Evolutionary conservation across 2,329 filamentous ascomycete species (phyloP), one percentile per base, ranked within the genome.

Genomic region (Bipolaris sorokiniana): DNA sequence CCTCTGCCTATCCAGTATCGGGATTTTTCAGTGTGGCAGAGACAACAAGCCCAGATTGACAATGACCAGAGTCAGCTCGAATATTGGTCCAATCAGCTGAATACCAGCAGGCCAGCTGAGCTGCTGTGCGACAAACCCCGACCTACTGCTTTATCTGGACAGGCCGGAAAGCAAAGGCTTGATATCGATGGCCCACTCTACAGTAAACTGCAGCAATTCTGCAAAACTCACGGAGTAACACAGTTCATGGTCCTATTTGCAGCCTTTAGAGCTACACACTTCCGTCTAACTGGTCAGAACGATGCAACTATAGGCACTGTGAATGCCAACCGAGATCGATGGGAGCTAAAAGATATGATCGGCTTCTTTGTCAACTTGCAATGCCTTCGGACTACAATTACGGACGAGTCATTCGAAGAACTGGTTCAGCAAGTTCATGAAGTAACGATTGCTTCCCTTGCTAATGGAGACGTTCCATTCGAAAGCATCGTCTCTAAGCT

Each of bases 321-420:
- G 3, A 58, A 58, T 26, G 58, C 54, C 11, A 61, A 56, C 31
- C 34, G 51, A 44, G 42, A 55, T 10, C 36, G 33, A 3, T 55
- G 41, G 51, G 58, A 61, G 23, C 1, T 58, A 0, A 41, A 41
- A 44, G 55, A 61, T 3, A 45, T 58, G 34, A 61, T 61, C 15
- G 58, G 58, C 9, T 61, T 58, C 44, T 61, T 61, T 46, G 50
- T 61, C 18, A 61, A 61, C 5, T 33, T 58, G 5, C 58, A 61
- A 23, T 61, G 58, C 18, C 18, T 61, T 16, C 51, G 55, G 7
- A 58, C 20, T 2, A 58, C 11, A 7, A 42, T 61, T 13, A 13
- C n/a, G 2, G 42, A 58, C 3, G 55, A 56, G 7, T 15, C 47
- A 5, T 61, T 61, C 28, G 18, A 52, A 28, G 38, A 53, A 13